Percentiles rank a stretch among this genome's conserved stretches.
Conservation (phyloP, 1,284 basidiomycete species). For the Veloboletus limbatus region DNA sequence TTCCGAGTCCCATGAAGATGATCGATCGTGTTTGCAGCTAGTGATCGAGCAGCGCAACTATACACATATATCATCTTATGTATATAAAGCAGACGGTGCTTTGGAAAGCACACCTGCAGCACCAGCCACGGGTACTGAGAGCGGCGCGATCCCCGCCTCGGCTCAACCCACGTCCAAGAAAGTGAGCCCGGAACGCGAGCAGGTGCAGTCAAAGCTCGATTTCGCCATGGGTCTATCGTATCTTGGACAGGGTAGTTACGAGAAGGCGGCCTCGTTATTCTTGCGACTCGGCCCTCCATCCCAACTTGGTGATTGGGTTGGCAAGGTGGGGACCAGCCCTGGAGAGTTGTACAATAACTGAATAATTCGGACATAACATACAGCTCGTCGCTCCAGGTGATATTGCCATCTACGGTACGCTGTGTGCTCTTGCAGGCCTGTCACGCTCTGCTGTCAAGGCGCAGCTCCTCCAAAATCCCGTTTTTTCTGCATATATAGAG, state of each 20-base stretch:
- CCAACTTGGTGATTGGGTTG: slow-evolving; percentile 68
- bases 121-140: slow-evolving; percentile 20
- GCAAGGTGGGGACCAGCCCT: slow-evolving; percentile 46
- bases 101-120: slow-evolving; percentile 57
- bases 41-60: slow-evolving; percentile 83
- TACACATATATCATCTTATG: slow-evolving; percentile 78
- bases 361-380: not conserved
- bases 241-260: slow-evolving; percentile 68
- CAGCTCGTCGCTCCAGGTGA: slow-evolving; percentile 76
- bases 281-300: slow-evolving; percentile 64
- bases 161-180: slow-evolving; percentile 42
- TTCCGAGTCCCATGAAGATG: not conserved
- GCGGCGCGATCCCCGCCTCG: slow-evolving; percentile 17
- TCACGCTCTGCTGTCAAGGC: slow-evolving; percentile 66
- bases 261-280: slow-evolving; percentile 72
- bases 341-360: slow-evolving; percentile 1
- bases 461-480: slow-evolving; percentile 66
- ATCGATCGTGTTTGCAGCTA: slow-evolving; percentile 43
- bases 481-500: slow-evolving; percentile 76
- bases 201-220: slow-evolving; percentile 74
- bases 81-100: slow-evolving; percentile 88
- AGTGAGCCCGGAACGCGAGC: slow-evolving; percentile 52
- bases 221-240: slow-evolving; percentile 72
- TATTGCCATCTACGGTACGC: slow-evolving; percentile 78
- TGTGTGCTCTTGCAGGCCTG: slow-evolving; percentile 79